Evolutionary conservation across 441 rosid species (phyloP).

Genomic region (Corymbia calophylla): DNA sequence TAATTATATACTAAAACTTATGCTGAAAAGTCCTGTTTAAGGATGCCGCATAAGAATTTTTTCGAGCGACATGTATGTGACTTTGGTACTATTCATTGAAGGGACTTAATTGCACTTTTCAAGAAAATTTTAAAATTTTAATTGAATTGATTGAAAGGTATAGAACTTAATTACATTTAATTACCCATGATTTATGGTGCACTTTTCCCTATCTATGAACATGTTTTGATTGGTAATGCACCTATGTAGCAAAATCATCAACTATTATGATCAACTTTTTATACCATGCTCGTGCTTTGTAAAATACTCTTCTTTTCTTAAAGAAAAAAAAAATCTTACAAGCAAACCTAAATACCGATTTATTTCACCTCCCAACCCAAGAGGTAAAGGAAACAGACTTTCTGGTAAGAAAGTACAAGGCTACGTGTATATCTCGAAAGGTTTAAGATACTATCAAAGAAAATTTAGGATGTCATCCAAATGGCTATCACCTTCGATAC

Average conservation of each 20-base stretch:
- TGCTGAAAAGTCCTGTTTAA: not conserved
- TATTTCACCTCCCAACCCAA: not conserved
- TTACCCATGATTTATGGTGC: not conserved
- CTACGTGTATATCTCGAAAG: not conserved
- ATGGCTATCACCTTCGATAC: not conserved
- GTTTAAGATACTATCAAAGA: not conserved
- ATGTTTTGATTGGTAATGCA: not conserved
- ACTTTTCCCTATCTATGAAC: not conserved
- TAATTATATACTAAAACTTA: not conserved
- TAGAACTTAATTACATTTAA: fast-evolving
- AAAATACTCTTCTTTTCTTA: not conserved
- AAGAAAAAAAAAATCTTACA: not conserved
- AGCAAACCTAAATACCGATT: not conserved
- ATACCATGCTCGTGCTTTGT: not conserved
- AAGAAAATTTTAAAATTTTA: not conserved
- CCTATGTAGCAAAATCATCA: not conserved
- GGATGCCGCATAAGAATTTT: not conserved
- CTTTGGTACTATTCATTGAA: not conserved
- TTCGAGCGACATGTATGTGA: fast-evolving
- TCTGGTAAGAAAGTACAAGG: not conserved
- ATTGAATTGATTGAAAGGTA: fast-evolving
- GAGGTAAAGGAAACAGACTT: not conserved
- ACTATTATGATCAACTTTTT: not conserved
- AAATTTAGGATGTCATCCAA: not conserved
- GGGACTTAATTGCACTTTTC: not conserved